Percentiles rank a stretch among this genome's conserved stretches.
phyloP scores from a whole-genome alignment of 139 green algal genomes.

The Marvania coccoides region DNA sequence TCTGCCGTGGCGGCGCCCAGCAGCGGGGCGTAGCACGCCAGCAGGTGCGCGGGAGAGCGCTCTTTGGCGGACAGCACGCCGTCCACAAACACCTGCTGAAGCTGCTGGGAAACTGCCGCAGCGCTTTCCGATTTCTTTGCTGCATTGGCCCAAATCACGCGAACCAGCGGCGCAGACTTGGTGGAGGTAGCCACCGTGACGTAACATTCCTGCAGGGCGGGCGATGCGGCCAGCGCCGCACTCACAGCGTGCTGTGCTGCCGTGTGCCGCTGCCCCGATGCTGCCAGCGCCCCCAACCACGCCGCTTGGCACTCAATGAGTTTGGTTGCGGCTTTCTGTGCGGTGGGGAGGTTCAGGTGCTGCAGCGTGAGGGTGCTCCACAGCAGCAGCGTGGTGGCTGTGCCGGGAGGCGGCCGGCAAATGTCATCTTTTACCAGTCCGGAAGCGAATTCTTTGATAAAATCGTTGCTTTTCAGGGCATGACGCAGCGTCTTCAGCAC shows the following conservation, averaged over 20 bases:
- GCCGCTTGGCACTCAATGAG: constrained; percentile 44
- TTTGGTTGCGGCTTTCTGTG: constrained; percentile 60
- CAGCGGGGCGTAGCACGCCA: constrained; percentile 40
- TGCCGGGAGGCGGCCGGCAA: neutral
- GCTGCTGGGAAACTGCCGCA: too few species aligned
- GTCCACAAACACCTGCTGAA: constrained; percentile 23
- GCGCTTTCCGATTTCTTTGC: too few species aligned
- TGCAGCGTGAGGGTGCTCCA: constrained; percentile 43
- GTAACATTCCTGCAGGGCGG: constrained; percentile 5
- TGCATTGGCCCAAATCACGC: neutral
- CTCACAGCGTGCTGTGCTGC: neutral
- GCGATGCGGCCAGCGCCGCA: constrained; percentile 12
- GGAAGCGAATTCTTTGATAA: constrained; percentile 47
- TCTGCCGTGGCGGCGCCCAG: constrained; percentile 25
- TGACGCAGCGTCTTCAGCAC: constrained; percentile 21
- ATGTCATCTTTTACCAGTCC: constrained; percentile 31
- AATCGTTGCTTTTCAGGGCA: constrained; percentile 21
- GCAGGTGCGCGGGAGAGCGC: neutral
- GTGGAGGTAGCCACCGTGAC: neutral
- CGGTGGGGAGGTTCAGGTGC: constrained; percentile 28
- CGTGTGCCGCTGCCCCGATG: neutral
- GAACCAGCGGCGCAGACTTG: neutral
- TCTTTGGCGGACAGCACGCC: constrained; percentile 33
- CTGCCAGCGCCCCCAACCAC: neutral
- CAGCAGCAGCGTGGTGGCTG: constrained; percentile 32